A percentile compares a stretch with the other conserved stretches of the same genome.
These are phyloP conservation scores for Fusarium sp. DNA, from an alignment of 2,329 filamentous ascomycete genomes.

Conservation along the genomic window DNA sequence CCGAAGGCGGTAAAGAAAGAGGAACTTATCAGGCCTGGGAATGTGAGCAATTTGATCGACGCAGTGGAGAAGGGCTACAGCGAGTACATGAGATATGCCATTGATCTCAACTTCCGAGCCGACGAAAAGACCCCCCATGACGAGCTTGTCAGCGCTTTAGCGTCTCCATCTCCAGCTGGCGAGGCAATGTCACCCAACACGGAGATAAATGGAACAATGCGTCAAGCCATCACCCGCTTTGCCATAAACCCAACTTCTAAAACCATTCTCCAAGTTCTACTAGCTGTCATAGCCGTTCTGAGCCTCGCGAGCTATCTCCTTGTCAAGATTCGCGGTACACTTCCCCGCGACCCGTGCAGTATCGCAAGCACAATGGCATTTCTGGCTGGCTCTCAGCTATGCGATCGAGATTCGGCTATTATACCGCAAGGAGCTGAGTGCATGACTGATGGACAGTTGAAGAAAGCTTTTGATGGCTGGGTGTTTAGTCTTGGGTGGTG, in stretches of 20 bases:
- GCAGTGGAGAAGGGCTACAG: not conserved
- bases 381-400: not conserved
- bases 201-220: not conserved
- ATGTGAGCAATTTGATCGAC: not conserved
- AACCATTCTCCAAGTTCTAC: not conserved
- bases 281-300: rapidly evolving
- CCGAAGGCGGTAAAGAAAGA: not conserved
- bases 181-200: not conserved
- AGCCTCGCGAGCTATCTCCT: not conserved
- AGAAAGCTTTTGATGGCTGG: not conserved
- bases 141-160: not conserved
- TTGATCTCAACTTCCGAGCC: not conserved
- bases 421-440: not conserved
- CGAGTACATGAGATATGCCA: not conserved
- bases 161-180: not conserved
- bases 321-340: not conserved
- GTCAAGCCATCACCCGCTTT: not conserved
- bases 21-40: not conserved
- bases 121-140: not conserved
- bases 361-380: not conserved
- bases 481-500: not conserved
- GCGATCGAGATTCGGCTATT: rapidly evolving
- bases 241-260: not conserved
- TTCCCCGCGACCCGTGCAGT: not conserved
- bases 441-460: not conserved